Percentiles rank a stretch among this genome's conserved stretches.
Conservation (phyloP, 2,329 filamentous ascomycete genomes). For the Metarhizium sp. region DNA sequence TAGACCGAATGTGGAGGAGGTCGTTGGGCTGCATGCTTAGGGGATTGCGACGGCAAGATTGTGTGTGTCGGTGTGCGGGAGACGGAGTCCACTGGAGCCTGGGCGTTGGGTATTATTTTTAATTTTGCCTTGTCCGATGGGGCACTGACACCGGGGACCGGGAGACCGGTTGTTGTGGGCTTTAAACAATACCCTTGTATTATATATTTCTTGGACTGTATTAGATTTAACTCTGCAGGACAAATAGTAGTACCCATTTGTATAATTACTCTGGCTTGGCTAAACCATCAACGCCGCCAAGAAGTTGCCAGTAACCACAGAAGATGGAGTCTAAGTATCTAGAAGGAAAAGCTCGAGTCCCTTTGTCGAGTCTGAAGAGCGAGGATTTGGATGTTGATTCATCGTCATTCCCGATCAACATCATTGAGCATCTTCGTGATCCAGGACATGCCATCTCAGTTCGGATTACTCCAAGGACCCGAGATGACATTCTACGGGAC, state of each 20-base stretch:
- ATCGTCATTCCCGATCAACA: not conserved
- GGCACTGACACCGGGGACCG: too few species aligned
- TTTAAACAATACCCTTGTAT: too few species aligned
- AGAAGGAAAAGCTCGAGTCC: not conserved
- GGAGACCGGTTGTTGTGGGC: too few species aligned
- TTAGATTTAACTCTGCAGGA: too few species aligned
- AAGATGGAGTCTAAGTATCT: not conserved
- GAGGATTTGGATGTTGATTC: not conserved
- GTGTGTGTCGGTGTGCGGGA: too few species aligned
- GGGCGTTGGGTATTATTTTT: too few species aligned
- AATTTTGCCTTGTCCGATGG: too few species aligned
- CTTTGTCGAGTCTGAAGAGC: not conserved
- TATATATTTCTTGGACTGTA: too few species aligned
- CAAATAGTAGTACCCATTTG: too few species aligned
- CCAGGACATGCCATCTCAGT: not conserved
- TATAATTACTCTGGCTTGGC: not conserved
- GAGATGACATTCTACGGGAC: not conserved
- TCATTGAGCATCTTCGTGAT: not conserved
- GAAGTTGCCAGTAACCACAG: not conserved
- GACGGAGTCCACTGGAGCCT: too few species aligned
- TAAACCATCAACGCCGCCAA: not conserved
- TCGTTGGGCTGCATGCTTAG: not conserved
- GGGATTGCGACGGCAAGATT: not conserved
- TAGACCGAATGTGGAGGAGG: not conserved
- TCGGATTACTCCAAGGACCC: not conserved